Evolutionary conservation across 140 eudicot genomes (phyloP), one percentile per base, ranked within the genome.

Genomic region (Cichorium intybus): DNA sequence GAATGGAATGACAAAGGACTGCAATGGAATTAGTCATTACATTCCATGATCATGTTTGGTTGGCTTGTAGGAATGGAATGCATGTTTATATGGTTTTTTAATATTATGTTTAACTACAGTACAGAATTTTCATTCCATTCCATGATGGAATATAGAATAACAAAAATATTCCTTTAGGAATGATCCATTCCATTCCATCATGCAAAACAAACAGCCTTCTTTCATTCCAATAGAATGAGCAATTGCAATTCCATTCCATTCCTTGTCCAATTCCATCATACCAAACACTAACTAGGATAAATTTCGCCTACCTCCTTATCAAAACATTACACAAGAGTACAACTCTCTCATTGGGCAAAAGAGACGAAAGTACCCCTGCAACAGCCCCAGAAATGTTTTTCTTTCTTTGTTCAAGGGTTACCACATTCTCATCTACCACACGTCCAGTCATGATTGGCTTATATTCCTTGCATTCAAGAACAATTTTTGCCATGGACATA

Each of bases 401-500:
- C 89, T 93, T 88, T 79, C 85, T 78, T 62, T 86, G 85, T 72
- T 86, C 95, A 54, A 66, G 66, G 7, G 97, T 76, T 58, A 82
- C 75, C 46, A 77, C 80, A 73, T 76, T 79, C 51, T 88, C 97
- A 71, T 83, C 94, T 56, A 86, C 49, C 66, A 93, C 94, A 41
- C 91, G 95, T 28, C 99, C 99, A 58, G 83, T 88, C 79, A 84
- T 70, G 69, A 68, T 67, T 65, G 85, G 94, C 81, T 82, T 88
- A 70, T 93, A 93, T 49, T 86, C 99, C 80, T 93, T 89, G 78
- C 99, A 83, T 80, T 93, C 99, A 68, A 93, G 74, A 64, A 86
- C 77, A 71, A 95, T 77, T 74, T 93, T 93, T 58, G 84, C 82
- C 88, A 93, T 74, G 17, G 80, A 79, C 95, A 93, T 85, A 64